A percentile compares a stretch with the other conserved stretches of the same genome.
These are phyloP conservation scores for Astrothelium macrocarpum DNA, from an alignment of 495 filamentous ascomycete genomes.

Conservation along the genomic window DNA sequence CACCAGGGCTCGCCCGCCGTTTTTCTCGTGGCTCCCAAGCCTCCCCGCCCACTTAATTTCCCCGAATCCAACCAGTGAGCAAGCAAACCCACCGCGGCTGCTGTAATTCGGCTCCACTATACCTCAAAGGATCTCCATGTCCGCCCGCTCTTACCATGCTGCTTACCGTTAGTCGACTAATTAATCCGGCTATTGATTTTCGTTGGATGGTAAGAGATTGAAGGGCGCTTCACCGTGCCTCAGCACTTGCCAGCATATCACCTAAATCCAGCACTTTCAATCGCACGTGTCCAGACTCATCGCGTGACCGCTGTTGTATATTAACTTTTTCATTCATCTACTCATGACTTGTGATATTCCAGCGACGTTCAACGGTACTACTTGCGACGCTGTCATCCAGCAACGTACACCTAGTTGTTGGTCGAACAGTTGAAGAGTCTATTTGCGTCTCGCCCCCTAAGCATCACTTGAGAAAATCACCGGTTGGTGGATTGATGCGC, in stretches of 20 bases:
- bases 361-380: too few species aligned
- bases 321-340: neutral
- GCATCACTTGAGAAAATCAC: neutral
- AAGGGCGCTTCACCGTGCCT: neutral
- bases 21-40: slow-evolving; percentile 1
- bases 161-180: neutral
- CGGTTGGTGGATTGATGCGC: neutral
- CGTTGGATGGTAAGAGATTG: neutral
- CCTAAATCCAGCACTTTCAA: neutral
- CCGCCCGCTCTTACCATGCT: neutral
- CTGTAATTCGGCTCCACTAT: neutral
- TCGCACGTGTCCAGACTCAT: neutral
- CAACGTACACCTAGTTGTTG: too few species aligned
- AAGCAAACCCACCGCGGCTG: neutral
- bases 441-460: neutral
- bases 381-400: too few species aligned
- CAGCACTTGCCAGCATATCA: neutral
- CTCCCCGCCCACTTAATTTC: neutral
- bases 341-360: too few species aligned
- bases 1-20: neutral
- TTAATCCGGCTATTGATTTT: neutral
- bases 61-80: neutral
- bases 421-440: neutral
- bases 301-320: neutral
- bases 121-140: neutral